Evolutionary conservation across 306 rosid species (phyloP).

Genomic region (Hippophae gyantsensis): DNA sequence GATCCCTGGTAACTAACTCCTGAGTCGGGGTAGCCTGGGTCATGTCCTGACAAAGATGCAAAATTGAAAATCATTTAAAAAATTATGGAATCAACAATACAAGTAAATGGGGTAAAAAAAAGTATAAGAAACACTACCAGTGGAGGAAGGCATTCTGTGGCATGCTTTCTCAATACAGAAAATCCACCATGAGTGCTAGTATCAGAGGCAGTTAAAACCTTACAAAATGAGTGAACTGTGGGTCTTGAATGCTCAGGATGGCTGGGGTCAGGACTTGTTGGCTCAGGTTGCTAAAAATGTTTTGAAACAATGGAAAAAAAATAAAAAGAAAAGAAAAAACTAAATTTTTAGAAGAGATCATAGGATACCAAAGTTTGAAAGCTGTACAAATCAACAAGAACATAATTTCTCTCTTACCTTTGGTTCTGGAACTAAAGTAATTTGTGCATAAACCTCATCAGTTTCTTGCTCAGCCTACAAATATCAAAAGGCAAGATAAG

Average conservation of each 20-base stretch:
- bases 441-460: constrained; percentile 81
- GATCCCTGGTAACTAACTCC: constrained; percentile 84
- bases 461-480: constrained; percentile 88
- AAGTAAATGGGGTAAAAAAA: not conserved
- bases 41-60: constrained; percentile 55
- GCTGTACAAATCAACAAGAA: constrained; percentile 18
- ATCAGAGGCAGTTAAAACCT: constrained; percentile 86
- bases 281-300: constrained; percentile 52
- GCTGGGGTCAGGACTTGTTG: constrained; percentile 41
- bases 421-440: constrained; percentile 64
- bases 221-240: constrained; percentile 53
- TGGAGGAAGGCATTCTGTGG: constrained; percentile 85
- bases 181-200: constrained; percentile 98
- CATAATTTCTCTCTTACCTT: constrained; percentile 41
- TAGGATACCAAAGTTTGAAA: not conserved
- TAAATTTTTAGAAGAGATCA: not conserved
- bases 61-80: constrained; percentile 1
- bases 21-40: constrained; percentile 81
- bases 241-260: constrained; percentile 36
- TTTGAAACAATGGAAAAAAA: constrained; percentile 20
- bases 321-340: constrained; percentile 1
- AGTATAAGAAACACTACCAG: constrained; percentile 39
- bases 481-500: constrained; percentile 20
- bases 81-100: constrained; percentile 1
- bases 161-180: constrained; percentile 87